Base-by-base conservation (phyloP, 73 alveolate species). In the Paramecium pentaurelia region DNA sequence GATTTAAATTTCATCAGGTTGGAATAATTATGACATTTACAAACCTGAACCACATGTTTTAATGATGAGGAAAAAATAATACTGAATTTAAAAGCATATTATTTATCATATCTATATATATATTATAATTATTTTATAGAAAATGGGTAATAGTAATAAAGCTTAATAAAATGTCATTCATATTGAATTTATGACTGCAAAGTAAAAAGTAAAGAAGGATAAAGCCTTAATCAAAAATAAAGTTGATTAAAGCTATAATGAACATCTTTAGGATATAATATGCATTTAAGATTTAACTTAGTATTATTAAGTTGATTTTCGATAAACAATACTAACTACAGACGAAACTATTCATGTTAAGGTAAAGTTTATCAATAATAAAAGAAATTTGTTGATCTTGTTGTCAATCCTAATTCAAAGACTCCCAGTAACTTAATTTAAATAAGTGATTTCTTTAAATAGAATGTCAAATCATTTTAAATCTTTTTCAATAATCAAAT, bases 1-100 rank as follows among this genome's bases (percentile, higher is more conserved):
- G 36, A 98, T 97, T 32, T 97, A 97, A 92, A 98, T 97, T 85
- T 92, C 97, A 25, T 59, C 99, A 42, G 99, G 99, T 8, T 97
- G 99, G 99, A 92, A 86, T 51, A 99, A 96, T 93, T 96, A 97
- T 70, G 96, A 94, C 71, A 71, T 95, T 59, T 95, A 93, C 77
- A 96, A 95, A 58, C 90, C 84, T n/a, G 94, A 88, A 44, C 94
- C 92, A 34, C 92, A 89, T 51, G 28, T 89, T 6, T 64, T 71
- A n/a, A 51, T 71, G 27, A 40, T 71, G 34, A 89, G 94, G 59
- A 88, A 42, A 30, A 38, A 77, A 42, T 40, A 37, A 34, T 12
- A 71, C 6, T 71, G 86, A 71, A 71, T 71, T 7, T 71, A 47
- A 9, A 47, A 10, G 60, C 27, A 47, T 11, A 14, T 47, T 47